A percentile compares a stretch with the other conserved stretches of the same genome.
These are phyloP conservation scores for Penstemon eatonii DNA, from an alignment of 257 asterid species.

Conservation along the genomic window DNA sequence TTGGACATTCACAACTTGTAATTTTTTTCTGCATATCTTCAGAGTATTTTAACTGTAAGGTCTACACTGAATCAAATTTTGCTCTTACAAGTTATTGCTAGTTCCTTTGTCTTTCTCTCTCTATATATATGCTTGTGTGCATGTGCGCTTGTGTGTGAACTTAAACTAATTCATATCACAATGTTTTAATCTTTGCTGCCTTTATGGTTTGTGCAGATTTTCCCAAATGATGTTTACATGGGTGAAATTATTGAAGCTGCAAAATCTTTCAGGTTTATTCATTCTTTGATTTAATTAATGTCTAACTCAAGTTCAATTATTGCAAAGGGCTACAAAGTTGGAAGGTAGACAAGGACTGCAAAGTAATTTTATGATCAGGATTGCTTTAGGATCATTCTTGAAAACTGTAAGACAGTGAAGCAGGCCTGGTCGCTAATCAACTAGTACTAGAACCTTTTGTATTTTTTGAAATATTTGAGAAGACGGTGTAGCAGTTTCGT, in stretches of 20 bases:
- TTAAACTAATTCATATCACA: neutral
- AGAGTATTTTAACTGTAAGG: conserved; percentile 3
- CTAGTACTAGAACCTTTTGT: neutral
- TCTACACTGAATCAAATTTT: neutral
- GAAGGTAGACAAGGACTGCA: conserved; percentile 1
- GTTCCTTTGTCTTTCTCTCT: neutral
- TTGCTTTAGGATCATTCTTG: conserved; percentile 12
- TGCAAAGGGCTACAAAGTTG: conserved; percentile 13
- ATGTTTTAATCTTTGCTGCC: conserved; percentile 22
- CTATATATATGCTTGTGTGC: no score
- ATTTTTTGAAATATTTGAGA: no score
- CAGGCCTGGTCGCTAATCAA: neutral
- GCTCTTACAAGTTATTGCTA: conserved; percentile 5
- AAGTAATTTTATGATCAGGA: conserved; percentile 16
- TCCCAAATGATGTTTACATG: conserved; percentile 77
- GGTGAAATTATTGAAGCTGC: conserved; percentile 66
- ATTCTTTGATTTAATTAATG: conserved; percentile 18
- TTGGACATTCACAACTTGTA: neutral
- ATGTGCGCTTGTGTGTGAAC: no score
- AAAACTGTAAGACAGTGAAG: neutral
- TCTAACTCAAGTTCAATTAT: conserved; percentile 21
- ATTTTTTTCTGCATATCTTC: conserved; percentile 8
- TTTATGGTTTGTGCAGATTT: conserved; percentile 53
- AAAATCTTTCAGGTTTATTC: conserved; percentile 60
- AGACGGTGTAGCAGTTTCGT: neutral